phyloP scores from a whole-genome alignment of 192 early-diverging fungal genomes.

The Coemansia reversa region DNA sequence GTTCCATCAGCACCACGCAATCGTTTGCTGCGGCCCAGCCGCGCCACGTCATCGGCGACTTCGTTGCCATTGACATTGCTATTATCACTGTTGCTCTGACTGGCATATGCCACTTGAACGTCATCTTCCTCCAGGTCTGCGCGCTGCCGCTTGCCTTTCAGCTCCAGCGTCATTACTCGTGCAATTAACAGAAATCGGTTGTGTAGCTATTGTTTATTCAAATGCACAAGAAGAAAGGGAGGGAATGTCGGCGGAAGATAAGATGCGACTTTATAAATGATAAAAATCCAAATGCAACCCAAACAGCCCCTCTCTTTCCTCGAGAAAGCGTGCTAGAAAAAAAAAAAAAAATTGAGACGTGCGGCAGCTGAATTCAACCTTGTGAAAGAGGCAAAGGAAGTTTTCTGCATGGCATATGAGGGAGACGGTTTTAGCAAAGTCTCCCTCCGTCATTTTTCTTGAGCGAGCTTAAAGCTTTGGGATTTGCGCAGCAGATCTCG shows the following conservation, averaged over 20 bases:
- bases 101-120: background rate
- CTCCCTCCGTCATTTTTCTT: background rate
- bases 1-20: constrained; percentile 11
- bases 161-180: background rate
- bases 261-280: background rate
- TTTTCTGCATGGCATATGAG: background rate
- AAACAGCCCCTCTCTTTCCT: background rate
- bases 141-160: constrained; percentile 9
- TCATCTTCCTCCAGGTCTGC: background rate
- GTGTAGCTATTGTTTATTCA: background rate
- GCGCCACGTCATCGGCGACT: constrained; percentile 3
- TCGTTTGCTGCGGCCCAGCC: constrained; percentile 15
- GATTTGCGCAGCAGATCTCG: constrained; percentile 2
- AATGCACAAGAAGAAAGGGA: background rate
- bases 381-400: background rate
- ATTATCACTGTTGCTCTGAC: background rate
- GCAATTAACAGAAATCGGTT: background rate
- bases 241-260: background rate
- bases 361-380: background rate
- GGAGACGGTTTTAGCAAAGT: background rate
- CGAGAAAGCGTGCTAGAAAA: background rate
- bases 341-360: background rate
- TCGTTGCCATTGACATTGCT: background rate
- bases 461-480: background rate
- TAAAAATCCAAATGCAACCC: background rate